A percentile compares a stretch with the other conserved stretches of the same genome.
Evolutionary conservation across 768 basidiomycete genomes (phyloP).

Genomic region (Boletellus ananiceps): DNA sequence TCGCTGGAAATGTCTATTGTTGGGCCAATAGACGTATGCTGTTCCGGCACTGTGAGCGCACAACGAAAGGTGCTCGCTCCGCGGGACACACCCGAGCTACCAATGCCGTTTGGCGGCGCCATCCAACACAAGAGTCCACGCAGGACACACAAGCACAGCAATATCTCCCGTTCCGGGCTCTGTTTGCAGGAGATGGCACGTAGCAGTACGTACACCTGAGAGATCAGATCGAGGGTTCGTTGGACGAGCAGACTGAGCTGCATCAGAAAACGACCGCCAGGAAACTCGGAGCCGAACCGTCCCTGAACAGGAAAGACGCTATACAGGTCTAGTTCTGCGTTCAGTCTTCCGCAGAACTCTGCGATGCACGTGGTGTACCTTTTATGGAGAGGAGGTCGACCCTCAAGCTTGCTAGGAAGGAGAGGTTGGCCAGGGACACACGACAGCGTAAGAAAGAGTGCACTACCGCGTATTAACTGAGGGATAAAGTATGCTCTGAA

Average conservation of each 20-base stretch:
- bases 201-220: conserved; percentile 23
- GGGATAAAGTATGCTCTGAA: conserved; percentile 40
- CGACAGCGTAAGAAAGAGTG: neutral
- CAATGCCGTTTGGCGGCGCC: conserved; percentile 33
- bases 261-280: conserved; percentile 33
- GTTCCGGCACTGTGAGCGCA: neutral
- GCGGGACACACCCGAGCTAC: conserved; percentile 31
- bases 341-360: neutral
- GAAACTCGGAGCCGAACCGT: conserved; percentile 32
- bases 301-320: conserved; percentile 12
- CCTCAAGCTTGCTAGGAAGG: conserved; percentile 20
- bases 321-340: conserved; percentile 12
- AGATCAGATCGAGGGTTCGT: conserved; percentile 21
- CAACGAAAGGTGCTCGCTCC: neutral
- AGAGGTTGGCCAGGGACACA: conserved; percentile 7
- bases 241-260: conserved; percentile 22
- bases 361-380: conserved; percentile 6
- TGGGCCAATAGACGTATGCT: conserved; percentile 42
- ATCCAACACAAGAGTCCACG: conserved; percentile 31
- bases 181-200: conserved; percentile 12
- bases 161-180: conserved; percentile 26
- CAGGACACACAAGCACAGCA: conserved; percentile 25
- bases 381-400: conserved; percentile 19
- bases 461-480: conserved; percentile 34
- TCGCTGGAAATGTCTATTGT: conserved; percentile 34